Evolutionary conservation across 768 basidiomycete genomes (phyloP), one percentile per base, ranked within the genome.

Genomic region (Leccinum barrowsii): DNA sequence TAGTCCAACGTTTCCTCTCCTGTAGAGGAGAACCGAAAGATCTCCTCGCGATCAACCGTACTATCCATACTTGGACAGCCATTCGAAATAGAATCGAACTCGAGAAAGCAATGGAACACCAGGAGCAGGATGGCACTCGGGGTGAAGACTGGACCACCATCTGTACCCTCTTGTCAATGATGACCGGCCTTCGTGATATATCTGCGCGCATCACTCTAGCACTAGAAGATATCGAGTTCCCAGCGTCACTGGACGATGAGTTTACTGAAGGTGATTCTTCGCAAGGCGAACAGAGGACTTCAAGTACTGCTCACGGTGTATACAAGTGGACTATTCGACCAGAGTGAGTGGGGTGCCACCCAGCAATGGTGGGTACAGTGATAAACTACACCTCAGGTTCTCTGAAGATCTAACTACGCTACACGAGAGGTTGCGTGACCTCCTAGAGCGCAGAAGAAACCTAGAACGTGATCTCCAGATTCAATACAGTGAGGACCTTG

Each of bases 1-100:
- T 92, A 48, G 82, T 90, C 15, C 93, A 95, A 65, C 84, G 82
- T 59, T 88, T 94, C 63, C 70, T 86, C 2, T 77, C 90, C 12
- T 82, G 87, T 2, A 82, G 85, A 55, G 90, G 89, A 26, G 83
- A 84, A 56, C 70, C 81, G 19, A 77, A 70, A 51, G 93, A 94
- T 65, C 77, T 95, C 26, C 70, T 83, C 11, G 75, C 84, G 2
- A 80, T 95, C 42, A 82, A 81, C 60, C 74, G 77, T 21, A 85
- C 89, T 5, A 84, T 92, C 56, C 74, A 73, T 4, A 72, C 77
- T 15, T 92, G 91, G 88, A 61, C 73, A 8, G 67, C 67, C 17
- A 80, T 93, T 54, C 74, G 74, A 62, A 68, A 71, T 34, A 78
- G 82, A 37, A 73, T 90, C 24, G 67, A 75, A 49, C 73, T 83